Evolutionary conservation across 345 rosid species (phyloP), one percentile per base, ranked within the genome.

Genomic region (Conringia planisiliqua): DNA sequence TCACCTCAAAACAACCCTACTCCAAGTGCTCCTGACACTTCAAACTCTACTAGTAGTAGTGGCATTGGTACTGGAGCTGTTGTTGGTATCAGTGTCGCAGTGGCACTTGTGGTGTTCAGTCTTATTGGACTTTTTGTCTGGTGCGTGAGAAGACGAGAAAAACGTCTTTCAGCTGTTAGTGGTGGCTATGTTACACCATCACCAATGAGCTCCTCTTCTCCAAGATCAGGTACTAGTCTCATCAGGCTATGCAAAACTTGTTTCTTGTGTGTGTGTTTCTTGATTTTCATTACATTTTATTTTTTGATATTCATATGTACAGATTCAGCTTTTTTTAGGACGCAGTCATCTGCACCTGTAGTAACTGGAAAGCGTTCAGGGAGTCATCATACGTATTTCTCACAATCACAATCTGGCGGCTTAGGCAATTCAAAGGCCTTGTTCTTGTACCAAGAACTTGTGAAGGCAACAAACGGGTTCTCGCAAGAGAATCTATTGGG

Each of bases 401-500:
- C 90, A 4, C 83, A 84, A 17, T 86, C 88, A 27, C 81, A 85
- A 60, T 86, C 88, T 0, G 83, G 92, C 14, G 93, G 90, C 39
- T 78, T 94, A 58, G 92, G 95, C 72, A 83, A 90, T 70, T 94
- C 98, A 2, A 87, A 84, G 79, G 63, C 95, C 42, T 81, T 79
- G 79, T 94, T 88, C 81, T 75, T 89, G 0, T 90, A 83, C 68
- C 96, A 90, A 75, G 95, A 94, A 65, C 83, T 94, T 35, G 70
- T 57, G 14, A 74, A 79, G 68, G 97, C 93, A 1, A 94, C 98
- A 20, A 71, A 91, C 70, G 96, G 92, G 13, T 94, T 94, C 82
- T 85, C 97, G 26, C 65, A 84, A 46, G 84, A 87, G 30, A 94
- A 91, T 75, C 83, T 91, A 68, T 81, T 94, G 76, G 98, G 98